Evolutionary conservation across 768 basidiomycete genomes (phyloP), one percentile per base, ranked within the genome.

Genomic region (Tephrocybe sp.): DNA sequence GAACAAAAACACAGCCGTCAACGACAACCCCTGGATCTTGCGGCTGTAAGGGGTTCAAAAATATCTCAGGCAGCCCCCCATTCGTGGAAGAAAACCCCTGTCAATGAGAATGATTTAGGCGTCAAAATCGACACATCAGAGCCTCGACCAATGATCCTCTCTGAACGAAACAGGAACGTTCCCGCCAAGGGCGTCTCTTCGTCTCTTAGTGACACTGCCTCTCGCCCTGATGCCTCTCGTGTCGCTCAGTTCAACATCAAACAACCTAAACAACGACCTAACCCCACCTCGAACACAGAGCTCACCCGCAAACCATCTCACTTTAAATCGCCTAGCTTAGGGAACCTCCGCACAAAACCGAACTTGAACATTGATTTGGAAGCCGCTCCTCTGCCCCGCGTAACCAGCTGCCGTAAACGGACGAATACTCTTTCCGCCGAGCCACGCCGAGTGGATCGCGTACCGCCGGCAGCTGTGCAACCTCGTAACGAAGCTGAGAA

Each of bases 361-460:
- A 44, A 50, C 27, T 21, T 31, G 8, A 49, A 50, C 15, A 45
- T 27, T 33, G 47, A 48, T 23, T 23, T 27, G 11, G 39, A 53
- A 44, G 22, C 41, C 18, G 30, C 37, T n/a, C 41, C 48, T 38
- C 49, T 54, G n/a, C 59, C 63, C 7, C 55, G 53, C 33, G 59
- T 61, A 12, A 50, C 52, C n/a, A 46, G 22, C 4, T 61, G 56
- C 25, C 58, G 57, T 25, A 65, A 58, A 46, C 57, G 64, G 39
- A 62, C 62, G 11, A 61, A 61, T 34, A 61, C 59, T 12, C 52
- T 59, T 43, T 61, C 54, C 43, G 56, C 29, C 49, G 54, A 47
- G 38, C n/a, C n/a, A n/a, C n/a, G n/a, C n/a, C n/a, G n/a, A n/a
- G n/a, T n/a, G n/a, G n/a, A n/a, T n/a, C 49, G 43, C 50, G 37